Base-by-base conservation (phyloP, 331 rosid species). In the Malus hybrid region DNA sequence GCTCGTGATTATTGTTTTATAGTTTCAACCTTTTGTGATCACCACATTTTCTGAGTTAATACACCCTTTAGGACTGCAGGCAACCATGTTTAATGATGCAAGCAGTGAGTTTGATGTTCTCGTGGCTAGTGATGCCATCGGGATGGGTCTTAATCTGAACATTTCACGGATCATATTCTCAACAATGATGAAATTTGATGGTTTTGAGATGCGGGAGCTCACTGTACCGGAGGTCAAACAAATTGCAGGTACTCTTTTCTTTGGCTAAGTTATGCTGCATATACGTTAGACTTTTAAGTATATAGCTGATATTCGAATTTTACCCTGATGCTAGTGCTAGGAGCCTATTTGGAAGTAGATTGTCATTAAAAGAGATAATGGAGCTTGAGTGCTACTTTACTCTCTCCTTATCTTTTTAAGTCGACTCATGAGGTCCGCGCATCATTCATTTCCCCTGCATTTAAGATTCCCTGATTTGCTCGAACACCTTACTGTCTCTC, bases 111-210 rank as follows among this genome's bases (percentile, higher is more conserved):
- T 89, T 82, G 97, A 94, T 89, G 97, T 94, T 83, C 97, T 94
- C 69, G 97, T 94, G 82, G 96, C 97, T 76, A 94, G 97, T 76
- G 97, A 94, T 87, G 97, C 97, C 74, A 88, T 94, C 62, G 97
- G 96, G 80, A 94, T 94, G 99, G 99, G 99, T 74, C 97, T 94
- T 76, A 94, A 94, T 90, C 84, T 94, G 78, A 94, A 94, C 84
- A 94, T 94, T 80, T 92, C 99, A 67, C 84, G 99, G 85, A 90
- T 94, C 76, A 88, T 94, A 84, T 94, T 92, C 85, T 94, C 99
- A 80, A 81, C 93, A 16, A 80, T 85, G 93, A 80, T 59, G 83
- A 92, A 94, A 83, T 94, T 92, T 85, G 96, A 94, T 66, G 97
- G 99, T 80, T 57, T 76, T 54, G 89, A 87, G 87, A 78, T 68